Conservation (phyloP, 306 rosid species). For the Trichosanthes truncata region DNA sequence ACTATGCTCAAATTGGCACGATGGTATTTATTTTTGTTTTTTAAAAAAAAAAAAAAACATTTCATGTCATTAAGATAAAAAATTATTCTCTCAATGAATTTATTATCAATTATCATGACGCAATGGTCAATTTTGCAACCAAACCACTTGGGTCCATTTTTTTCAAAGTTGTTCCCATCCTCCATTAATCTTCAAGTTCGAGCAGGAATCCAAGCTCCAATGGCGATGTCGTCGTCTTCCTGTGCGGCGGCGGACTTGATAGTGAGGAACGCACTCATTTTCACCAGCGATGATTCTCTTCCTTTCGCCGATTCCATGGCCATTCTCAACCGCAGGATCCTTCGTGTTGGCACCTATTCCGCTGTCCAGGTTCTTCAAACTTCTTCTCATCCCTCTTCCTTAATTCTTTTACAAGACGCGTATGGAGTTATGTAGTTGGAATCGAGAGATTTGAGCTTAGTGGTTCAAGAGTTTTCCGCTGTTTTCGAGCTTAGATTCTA, state of each 20-base stretch:
- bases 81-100: too few species aligned
- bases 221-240: neutral
- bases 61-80: too few species aligned
- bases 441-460: neutral
- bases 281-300: constrained; percentile 58
- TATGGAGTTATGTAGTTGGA: neutral
- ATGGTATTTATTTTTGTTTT: too few species aligned
- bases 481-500: neutral
- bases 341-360: constrained; percentile 56
- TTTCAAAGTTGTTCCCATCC: neutral
- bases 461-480: neutral
- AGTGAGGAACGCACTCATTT: constrained; percentile 48
- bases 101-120: too few species aligned
- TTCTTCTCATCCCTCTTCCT: neutral
- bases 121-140: too few species aligned
- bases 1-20: too few species aligned
- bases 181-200: neutral
- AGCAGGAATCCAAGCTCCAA: neutral
- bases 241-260: constrained; percentile 45
- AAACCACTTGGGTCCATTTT: too few species aligned
- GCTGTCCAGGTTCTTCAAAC: constrained; percentile 38
- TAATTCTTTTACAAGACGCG: neutral
- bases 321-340: constrained; percentile 48
- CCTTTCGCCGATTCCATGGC: constrained; percentile 77
- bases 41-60: too few species aligned